A percentile compares a stretch with the other conserved stretches of the same genome.
Conservation (phyloP, 2,329 filamentous ascomycete genomes). For the Beauveria rudraprayagi region DNA sequence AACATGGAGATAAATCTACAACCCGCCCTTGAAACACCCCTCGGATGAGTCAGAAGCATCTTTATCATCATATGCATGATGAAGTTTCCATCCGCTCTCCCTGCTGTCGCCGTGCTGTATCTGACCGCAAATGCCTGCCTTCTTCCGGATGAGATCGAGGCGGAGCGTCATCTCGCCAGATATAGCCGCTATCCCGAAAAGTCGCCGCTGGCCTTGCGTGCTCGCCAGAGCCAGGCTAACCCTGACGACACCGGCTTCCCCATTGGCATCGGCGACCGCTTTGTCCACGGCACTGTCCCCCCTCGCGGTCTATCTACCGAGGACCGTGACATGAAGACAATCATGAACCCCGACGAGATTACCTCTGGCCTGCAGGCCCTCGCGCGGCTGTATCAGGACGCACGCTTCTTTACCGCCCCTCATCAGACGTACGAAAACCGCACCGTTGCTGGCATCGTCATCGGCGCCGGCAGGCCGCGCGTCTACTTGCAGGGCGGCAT, state of each 20-base stretch:
- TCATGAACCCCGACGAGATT: constrained; percentile 39
- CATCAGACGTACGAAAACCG: constrained; percentile 36
- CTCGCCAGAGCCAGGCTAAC: constrained; percentile 11
- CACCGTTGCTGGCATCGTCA: constrained; percentile 30
- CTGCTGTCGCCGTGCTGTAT: constrained; percentile 18
- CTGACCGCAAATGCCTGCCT: constrained; percentile 26
- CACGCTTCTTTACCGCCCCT: constrained; percentile 34
- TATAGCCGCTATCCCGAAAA: not conserved
- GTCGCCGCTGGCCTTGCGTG: not conserved
- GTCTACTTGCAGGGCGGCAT: constrained; percentile 46
- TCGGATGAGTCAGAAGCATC: not conserved
- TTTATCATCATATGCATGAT: constrained; percentile 14
- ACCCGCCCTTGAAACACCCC: not conserved
- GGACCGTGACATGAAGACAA: constrained; percentile 30
- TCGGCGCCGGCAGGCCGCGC: constrained; percentile 37
- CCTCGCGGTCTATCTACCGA: constrained; percentile 26
- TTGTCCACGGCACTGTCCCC: constrained; percentile 28
- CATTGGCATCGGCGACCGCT: constrained; percentile 36
- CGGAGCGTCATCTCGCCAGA: constrained; percentile 10
- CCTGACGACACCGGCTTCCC: constrained; percentile 21
- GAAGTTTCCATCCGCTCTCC: constrained; percentile 19
- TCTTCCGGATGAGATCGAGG: constrained; percentile 27
- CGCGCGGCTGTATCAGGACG: constrained; percentile 28
- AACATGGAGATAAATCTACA: not conserved
- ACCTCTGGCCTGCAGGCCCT: constrained; percentile 36